Evolutionary conservation across 2,329 filamentous ascomycete genomes (phyloP).

Genomic region (Didymella arachidicola): DNA sequence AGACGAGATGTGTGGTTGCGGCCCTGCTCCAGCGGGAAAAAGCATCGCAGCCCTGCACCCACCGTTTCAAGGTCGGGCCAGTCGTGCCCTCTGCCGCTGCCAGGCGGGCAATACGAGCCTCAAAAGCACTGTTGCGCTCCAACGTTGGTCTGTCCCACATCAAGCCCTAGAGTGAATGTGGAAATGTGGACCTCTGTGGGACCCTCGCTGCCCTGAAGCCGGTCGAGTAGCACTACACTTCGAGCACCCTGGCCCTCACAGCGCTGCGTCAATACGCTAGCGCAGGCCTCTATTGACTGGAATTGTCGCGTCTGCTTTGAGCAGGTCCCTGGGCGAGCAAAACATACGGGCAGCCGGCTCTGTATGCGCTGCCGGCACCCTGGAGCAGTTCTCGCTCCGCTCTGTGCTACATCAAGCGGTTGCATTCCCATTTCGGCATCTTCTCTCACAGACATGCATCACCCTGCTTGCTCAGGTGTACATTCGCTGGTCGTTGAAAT

Average conservation of each 20-base stretch:
- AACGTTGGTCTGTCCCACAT: constrained; percentile 12
- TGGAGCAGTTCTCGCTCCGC: constrained; percentile 24
- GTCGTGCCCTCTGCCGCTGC: constrained; percentile 14
- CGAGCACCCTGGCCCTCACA: constrained; percentile 12
- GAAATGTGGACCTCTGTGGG: constrained; percentile 9
- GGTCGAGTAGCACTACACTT: constrained; percentile 13
- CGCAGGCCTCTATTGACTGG: constrained; percentile 27
- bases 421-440: constrained; percentile 24
- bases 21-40: constrained; percentile 15
- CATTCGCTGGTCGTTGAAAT: constrained; percentile 29
- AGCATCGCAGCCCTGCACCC: constrained; percentile 15
- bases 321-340: constrained; percentile 18
- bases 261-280: constrained; percentile 23
- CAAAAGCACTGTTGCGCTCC: constrained; percentile 6
- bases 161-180: neutral
- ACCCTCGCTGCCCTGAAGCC: constrained; percentile 2
- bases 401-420: constrained; percentile 29
- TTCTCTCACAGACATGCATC: constrained; percentile 21
- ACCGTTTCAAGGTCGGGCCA: constrained; percentile 12
- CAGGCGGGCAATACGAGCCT: constrained; percentile 14
- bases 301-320: constrained; percentile 18
- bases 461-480: constrained; percentile 15
- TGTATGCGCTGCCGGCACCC: constrained; percentile 39
- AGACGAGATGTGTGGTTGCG: constrained; percentile 4
- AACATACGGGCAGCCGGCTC: constrained; percentile 18